Base-by-base conservation (phyloP, 805 yeast species). In the Yueomyces sinensis region DNA sequence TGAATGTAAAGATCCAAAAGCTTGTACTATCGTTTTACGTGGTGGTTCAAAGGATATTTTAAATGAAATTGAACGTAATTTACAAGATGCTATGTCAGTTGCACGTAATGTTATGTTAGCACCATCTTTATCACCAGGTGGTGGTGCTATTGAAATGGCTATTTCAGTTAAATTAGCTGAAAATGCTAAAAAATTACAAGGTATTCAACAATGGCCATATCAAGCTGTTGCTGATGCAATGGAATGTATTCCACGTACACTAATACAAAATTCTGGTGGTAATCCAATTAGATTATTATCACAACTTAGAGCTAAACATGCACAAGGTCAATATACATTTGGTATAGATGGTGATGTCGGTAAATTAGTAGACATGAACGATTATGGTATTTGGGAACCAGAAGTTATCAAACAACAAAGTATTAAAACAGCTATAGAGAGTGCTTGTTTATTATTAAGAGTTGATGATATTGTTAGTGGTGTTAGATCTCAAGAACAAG, bases 111-210 rank as follows among this genome's bases (percentile, higher is more conserved):
- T 91, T 25, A 71, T 84, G 68, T 76, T 89, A 47, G 94, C 89
- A 58, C 98, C 99, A 34, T 74, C 87, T 29, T 70, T 91, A 53
- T 72, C 95, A 2, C 99, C 99, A 33, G 99, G 99, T 50, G 99
- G 98, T 41, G 98, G 99, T 40, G 98, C 99, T 35, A 89, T 96
- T 20, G 98, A 91, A 64, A 91, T 91, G 97, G 97, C 97, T 3
- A 86, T 91, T 28, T 70, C 89, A 39, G 96, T 91, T 22, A 74
- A 69, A 44, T 68, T 91, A 40, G 72, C 94, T 14, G 95, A 87
- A 56, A 79, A 74, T 62, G 95, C 97, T 33, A 89, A 86, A 65
- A 69, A 76, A 33, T 73, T 91, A 45, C 95, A 86, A 58, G 98
- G 97, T 41, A 80, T 89, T 38, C 87, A 82, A 39, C 98, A 91